Evolutionary conservation across 1,284 basidiomycete species (phyloP).

Genomic region (Inonotus hispidus): DNA sequence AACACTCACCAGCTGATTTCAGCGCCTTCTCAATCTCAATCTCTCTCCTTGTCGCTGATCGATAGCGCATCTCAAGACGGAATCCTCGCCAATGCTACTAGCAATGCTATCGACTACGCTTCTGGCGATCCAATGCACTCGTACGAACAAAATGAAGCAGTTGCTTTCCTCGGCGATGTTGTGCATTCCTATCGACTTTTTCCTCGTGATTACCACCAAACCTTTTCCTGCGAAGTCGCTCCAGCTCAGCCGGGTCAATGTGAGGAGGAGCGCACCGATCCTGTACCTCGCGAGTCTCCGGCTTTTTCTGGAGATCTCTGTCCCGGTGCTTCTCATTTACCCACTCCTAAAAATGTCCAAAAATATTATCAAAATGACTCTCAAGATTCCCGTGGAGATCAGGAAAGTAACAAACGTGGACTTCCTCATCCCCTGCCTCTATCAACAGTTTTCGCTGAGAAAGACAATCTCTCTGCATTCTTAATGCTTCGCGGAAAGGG

Average conservation of each 20-base stretch:
- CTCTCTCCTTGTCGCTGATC: constrained; percentile 24
- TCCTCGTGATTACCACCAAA: neutral
- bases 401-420: neutral
- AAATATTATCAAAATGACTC: too few relatives aligned
- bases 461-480: neutral
- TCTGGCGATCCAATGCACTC: neutral
- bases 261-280: neutral
- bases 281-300: neutral
- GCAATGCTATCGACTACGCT: neutral
- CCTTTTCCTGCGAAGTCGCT: neutral
- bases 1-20: neutral
- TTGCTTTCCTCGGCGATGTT: neutral
- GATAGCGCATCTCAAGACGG: constrained; percentile 10
- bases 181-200: neutral
- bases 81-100: neutral
- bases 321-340: too few relatives aligned
- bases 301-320: neutral
- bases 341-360: too few relatives aligned
- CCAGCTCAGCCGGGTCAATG: neutral
- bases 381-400: too few relatives aligned
- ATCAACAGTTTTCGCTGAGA: neutral
- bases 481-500: constrained; percentile 2
- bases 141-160: neutral
- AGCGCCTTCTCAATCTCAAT: constrained; percentile 14
- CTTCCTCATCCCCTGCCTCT: constrained; percentile 19